Base-by-base conservation (phyloP, 257 asterid genomes). In the Striga asiatica region DNA sequence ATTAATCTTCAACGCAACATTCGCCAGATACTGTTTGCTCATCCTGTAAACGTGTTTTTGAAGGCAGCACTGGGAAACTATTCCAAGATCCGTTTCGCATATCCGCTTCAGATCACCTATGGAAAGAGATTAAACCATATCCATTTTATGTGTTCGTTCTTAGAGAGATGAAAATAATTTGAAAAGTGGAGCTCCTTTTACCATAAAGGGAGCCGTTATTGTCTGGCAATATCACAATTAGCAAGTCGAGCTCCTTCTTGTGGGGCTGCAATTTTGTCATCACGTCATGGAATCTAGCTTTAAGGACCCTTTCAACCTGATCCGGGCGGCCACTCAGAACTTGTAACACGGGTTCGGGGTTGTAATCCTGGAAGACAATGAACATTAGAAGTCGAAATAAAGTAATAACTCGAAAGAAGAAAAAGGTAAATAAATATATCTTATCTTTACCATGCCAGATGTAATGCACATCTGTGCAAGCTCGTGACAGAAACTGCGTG, bases 141-240 rank as follows among this genome's bases (percentile, higher is more conserved):
- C n/a, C n/a, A n/a, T n/a, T n/a, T n/a, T n/a, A n/a, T n/a, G n/a
- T n/a, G n/a, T n/a, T n/a, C n/a, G n/a, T n/a, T n/a, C n/a, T n/a
- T n/a, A n/a, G n/a, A n/a, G n/a, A n/a, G n/a, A n/a, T n/a, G n/a
- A n/a, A n/a, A n/a, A n/a, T n/a, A n/a, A n/a, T n/a, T n/a, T n/a
- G n/a, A n/a, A n/a, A n/a, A n/a, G n/a, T n/a, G n/a, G n/a, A n/a
- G n/a, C n/a, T n/a, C n/a, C 43, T 8, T 63, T 62, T 80, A 92
- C 99, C 99, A 72, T 92, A 92, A 23, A 92, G 93, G 28, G 97
- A 79, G 38, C 97, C 97, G 63, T 92, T 92, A 50, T 92, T 92
- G 68, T 92, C 99, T 0, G 99, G 99, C 35, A 92, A 71, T 49
- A 92, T 73, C 45, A 79, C 99, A 37, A 92, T 74, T 31, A 92